Base-by-base conservation (phyloP, 208 protist species). In the Crithidia bombi region DNA sequence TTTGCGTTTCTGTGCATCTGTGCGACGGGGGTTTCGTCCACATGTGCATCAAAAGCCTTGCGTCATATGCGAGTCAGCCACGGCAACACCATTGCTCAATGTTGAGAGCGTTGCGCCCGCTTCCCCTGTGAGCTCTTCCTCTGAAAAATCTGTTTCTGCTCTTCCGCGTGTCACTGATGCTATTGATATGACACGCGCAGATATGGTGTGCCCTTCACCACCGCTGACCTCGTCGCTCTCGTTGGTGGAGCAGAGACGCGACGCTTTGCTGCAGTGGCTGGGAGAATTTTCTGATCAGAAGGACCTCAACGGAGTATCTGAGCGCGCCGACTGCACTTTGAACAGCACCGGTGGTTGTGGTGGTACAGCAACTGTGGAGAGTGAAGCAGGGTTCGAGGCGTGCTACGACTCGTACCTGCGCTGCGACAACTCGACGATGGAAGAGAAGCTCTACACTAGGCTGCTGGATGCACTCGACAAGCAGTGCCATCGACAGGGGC, bases 31-130 rank as follows among this genome's bases (percentile, higher is more conserved):
- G 3, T 90, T 78, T 58, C 71, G 66, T 2, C 79, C 79, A 5
- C 86, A 91, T 56, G 15, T 91, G 58, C 86, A 91, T 69, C 49
- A 14, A 19, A 57, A 30, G 6, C 65, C 66, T 1, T 91, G 86
- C 59, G 56, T 56, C 25, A 79, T 91, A 35, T 91, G 86, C 43
- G 36, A 26, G 5, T 26, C 71, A 0, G 71, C 71, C 3, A 33
- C 21, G n/a, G n/a, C 62, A 5, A 26, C 35, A 41, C 14, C 2
- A 2, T 1, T 28, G 12, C 3, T 11, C 2, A 35, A 6, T 41
- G 12, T 12, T n/a, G 44, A 25, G 44, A 25, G 44, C 44, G 21
- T 19, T n/a, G 10, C 44, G 5, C 5, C 19, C 11, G 1, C 35
- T 25, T 47, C 50, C 26, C 5, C 9, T 2, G 19, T 9, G 2